phyloP scores from a whole-genome alignment of 192 early-diverging fungal genomes.

The Backusella mclennaniae region DNA sequence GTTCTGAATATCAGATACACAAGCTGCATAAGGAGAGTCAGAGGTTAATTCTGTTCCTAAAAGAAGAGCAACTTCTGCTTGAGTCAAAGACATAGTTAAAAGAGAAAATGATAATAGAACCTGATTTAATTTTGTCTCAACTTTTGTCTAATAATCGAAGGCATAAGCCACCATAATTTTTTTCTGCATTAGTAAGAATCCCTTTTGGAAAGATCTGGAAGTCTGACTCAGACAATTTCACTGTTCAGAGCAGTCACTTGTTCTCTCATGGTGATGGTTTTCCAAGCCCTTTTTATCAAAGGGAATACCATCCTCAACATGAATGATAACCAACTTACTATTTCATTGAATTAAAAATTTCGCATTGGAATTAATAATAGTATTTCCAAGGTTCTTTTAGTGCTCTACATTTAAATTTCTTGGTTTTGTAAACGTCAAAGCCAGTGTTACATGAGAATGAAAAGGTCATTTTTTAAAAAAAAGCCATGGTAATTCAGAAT shows the following conservation, averaged over 20 bases:
- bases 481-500: not conserved
- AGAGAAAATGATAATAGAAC: not conserved
- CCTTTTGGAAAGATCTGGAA: slow-evolving; percentile 5
- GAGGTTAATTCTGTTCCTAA: not conserved
- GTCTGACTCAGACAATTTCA: not conserved
- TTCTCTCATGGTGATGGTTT: not conserved
- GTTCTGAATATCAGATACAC: not conserved
- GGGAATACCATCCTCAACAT: not conserved
- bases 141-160: not conserved
- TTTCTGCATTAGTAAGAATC: slow-evolving; percentile 4
- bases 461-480: not conserved
- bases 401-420: not conserved
- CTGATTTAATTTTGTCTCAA: not conserved
- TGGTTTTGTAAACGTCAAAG: not conserved
- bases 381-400: not conserved
- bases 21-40: not conserved
- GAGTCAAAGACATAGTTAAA: not conserved
- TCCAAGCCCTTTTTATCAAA: not conserved
- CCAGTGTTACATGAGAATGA: not conserved
- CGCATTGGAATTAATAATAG: not conserved
- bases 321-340: not conserved
- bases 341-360: not conserved
- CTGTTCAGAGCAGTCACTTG: not conserved
- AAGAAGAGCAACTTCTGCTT: slow-evolving; percentile 6
- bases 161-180: not conserved